Conservation (phyloP, 1,284 basidiomycete species). For the Tremellales sp. region DNA sequence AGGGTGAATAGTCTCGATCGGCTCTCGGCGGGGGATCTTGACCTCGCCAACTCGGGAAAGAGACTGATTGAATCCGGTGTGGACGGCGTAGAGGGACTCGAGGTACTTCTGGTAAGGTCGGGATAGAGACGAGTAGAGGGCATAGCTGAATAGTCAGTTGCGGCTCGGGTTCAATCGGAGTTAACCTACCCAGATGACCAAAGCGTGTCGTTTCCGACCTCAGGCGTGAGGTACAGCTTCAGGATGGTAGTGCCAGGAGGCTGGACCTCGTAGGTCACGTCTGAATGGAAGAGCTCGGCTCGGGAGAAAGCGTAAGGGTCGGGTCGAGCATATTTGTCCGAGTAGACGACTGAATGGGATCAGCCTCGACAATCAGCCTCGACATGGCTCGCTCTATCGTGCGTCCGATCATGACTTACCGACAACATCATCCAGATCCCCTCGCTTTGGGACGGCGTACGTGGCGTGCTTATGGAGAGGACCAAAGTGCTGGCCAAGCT, state of each 20-base stretch:
- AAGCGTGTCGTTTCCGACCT: constrained; percentile 72
- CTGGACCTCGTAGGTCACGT: constrained; percentile 74
- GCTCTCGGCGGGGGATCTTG: constrained; percentile 63
- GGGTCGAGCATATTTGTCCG: constrained; percentile 61
- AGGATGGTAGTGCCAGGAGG: constrained; percentile 82
- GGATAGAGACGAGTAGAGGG: constrained; percentile 68
- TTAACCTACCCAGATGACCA: constrained; percentile 38
- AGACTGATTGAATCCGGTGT: constrained; percentile 63
- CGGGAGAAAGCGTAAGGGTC: constrained; percentile 68
- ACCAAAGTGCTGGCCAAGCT: constrained; percentile 67
- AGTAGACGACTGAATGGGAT: constrained; percentile 42
- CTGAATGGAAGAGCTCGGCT: constrained; percentile 71
- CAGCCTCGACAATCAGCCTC: too few species aligned
- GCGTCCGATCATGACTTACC: constrained; percentile 28
- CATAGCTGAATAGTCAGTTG: constrained; percentile 43
- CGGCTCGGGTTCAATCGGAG: neutral
- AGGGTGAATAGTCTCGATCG: constrained; percentile 61
- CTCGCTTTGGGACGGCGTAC: constrained; percentile 62
- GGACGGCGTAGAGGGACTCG: constrained; percentile 63
- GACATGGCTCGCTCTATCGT: neutral
- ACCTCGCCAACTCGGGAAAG: constrained; percentile 56
- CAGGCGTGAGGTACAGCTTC: constrained; percentile 66
- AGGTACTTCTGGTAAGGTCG: constrained; percentile 62
- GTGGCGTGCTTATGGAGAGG: constrained; percentile 79
- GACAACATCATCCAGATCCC: constrained; percentile 69